Percentiles rank a stretch among this genome's conserved stretches.
These are phyloP conservation scores for Ophiocordyceps polyrhachis-furcata DNA, from an alignment of 2,329 filamentous ascomycete genomes.

Conservation along the genomic window DNA sequence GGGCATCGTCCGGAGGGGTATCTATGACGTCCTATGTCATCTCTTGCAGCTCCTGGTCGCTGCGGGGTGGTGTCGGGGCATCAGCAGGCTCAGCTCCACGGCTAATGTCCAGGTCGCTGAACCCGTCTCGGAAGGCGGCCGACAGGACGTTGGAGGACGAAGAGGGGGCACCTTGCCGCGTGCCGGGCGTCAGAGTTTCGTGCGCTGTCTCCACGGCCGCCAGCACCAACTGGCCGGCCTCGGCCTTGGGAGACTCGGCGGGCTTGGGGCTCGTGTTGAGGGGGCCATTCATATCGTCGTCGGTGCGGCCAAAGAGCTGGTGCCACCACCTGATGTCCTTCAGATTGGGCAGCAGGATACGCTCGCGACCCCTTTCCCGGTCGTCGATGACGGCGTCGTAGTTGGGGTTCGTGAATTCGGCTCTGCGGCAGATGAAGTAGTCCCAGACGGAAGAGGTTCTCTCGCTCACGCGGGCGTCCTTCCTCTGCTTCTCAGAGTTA, in stretches of 20 bases:
- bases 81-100: slow-evolving; percentile 8
- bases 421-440: slow-evolving; percentile 68
- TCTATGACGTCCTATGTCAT: slow-evolving; percentile 27
- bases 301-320: slow-evolving; percentile 66
- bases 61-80: slow-evolving; percentile 7
- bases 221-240: slow-evolving; percentile 32
- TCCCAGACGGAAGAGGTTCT: slow-evolving; percentile 83
- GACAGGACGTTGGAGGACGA: slow-evolving; percentile 25
- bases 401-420: slow-evolving; percentile 65
- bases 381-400: slow-evolving; percentile 66
- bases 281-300: slow-evolving; percentile 80
- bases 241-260: slow-evolving; percentile 22
- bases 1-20: slow-evolving; percentile 9
- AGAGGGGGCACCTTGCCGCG: slow-evolving; percentile 24
- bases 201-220: slow-evolving; percentile 40
- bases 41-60: slow-evolving; percentile 24
- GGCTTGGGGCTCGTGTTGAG: slow-evolving; percentile 34
- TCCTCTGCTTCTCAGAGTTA: slow-evolving; percentile 80
- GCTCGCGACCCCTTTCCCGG: slow-evolving; percentile 57
- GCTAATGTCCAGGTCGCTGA: slow-evolving; percentile 21
- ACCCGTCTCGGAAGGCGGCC: slow-evolving; percentile 24
- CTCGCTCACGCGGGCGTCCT: slow-evolving; percentile 48
- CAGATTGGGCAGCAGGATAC: slow-evolving; percentile 62
- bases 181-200: slow-evolving; percentile 25
- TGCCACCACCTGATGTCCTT: slow-evolving; percentile 87